Percentiles rank a stretch among this genome's conserved stretches.
Conservation (phyloP, 2,329 filamentous ascomycete genomes). For the Diaporthe sp. region DNA sequence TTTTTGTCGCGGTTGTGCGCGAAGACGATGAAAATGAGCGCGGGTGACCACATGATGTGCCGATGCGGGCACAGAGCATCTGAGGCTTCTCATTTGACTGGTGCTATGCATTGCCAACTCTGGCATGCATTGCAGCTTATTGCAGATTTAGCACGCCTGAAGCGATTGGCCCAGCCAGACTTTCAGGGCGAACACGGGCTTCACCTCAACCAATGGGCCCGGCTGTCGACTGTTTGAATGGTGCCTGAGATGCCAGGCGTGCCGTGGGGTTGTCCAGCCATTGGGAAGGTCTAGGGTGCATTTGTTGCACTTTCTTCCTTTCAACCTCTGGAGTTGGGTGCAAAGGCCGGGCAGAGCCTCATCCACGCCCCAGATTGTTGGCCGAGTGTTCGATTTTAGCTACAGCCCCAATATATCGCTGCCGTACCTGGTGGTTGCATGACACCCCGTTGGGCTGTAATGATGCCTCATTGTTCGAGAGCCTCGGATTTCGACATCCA, state of each 20-base stretch:
- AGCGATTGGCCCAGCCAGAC: constrained; percentile 12
- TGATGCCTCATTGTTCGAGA: not conserved
- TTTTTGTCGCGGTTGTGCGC: not conserved
- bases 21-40: not conserved
- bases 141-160: not conserved
- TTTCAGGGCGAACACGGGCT: constrained; percentile 1
- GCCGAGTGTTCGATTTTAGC: not conserved
- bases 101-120: not conserved
- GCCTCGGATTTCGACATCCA: not conserved
- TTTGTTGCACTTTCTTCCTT: not conserved
- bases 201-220: not conserved
- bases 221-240: not conserved
- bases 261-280: not conserved
- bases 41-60: not conserved
- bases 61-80: not conserved
- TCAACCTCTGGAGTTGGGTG: not conserved
- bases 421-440: not conserved
- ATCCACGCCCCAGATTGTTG: no score
- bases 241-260: not conserved
- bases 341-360: not conserved
- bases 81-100: not conserved
- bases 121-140: not conserved
- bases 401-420: not conserved
- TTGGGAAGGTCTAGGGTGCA: not conserved
- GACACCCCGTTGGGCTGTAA: not conserved